These are phyloP conservation scores for Microstegium vimineum DNA, from an alignment of 176 grass and related monocot genomes.

Conservation along the genomic window DNA sequence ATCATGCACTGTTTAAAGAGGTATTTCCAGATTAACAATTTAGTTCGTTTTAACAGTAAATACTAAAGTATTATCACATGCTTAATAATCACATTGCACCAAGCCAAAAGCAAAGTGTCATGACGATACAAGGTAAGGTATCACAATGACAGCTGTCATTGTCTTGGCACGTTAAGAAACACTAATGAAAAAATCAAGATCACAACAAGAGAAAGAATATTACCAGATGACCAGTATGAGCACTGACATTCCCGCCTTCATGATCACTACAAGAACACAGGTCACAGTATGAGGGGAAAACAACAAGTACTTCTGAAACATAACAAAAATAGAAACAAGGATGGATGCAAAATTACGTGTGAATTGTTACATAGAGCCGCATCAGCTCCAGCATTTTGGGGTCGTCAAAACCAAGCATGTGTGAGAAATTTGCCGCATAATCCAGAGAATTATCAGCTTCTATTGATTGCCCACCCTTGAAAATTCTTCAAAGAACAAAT, in stretches of 20 bases:
- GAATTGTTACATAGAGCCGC: slow-evolving; percentile 98
- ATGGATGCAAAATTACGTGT: slow-evolving; percentile 50
- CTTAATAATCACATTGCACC: background rate
- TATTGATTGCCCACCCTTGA: slow-evolving; percentile 80
- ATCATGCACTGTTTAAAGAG: background rate
- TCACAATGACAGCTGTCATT: background rate
- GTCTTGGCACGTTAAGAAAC: background rate
- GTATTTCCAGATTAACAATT: background rate
- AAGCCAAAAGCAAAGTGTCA: slow-evolving; percentile 3
- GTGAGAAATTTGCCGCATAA: slow-evolving; percentile 91
- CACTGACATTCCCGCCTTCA: slow-evolving; percentile 98
- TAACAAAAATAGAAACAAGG: slow-evolving; percentile 14
- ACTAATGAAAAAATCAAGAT: slow-evolving; percentile 16
- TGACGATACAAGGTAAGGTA: background rate
- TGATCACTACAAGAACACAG: slow-evolving; percentile 70
- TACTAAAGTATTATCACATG: background rate
- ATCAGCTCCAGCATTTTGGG: slow-evolving; percentile 99
- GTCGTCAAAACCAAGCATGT: slow-evolving; percentile 95
- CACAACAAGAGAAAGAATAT: slow-evolving; percentile 17
- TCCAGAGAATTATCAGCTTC: slow-evolving; percentile 74
- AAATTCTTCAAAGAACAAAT: slow-evolving; percentile 55
- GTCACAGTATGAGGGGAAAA: background rate
- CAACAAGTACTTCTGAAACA: slow-evolving; percentile 21
- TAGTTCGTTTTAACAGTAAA: background rate
- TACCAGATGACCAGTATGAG: slow-evolving; percentile 98